Percentiles rank a stretch among this genome's conserved stretches.
Evolutionary conservation across 1,139 yeast genomes (phyloP).

Genomic region (Kodamaea ohmeri): DNA sequence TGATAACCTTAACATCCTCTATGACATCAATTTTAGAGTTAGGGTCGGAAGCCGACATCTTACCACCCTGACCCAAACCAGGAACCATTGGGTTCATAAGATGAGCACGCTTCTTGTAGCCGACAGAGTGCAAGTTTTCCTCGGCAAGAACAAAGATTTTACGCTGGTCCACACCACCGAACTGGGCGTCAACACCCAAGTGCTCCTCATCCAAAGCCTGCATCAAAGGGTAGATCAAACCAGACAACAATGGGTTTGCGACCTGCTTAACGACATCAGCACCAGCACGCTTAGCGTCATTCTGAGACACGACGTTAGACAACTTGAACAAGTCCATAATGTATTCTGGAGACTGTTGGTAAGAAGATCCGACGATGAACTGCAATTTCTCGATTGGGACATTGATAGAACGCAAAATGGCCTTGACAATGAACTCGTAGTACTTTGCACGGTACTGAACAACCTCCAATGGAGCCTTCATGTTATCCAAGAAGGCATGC

Average conservation of each 20-base stretch:
- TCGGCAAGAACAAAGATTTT: constrained; percentile 97
- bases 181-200: constrained; percentile 87
- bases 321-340: constrained; percentile 86
- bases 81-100: constrained; percentile 99
- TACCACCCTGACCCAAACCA: constrained; percentile 94
- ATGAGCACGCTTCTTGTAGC: constrained; percentile 97
- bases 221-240: constrained; percentile 96
- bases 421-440: constrained; percentile 79
- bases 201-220: constrained; percentile 96
- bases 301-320: constrained; percentile 81
- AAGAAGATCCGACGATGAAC: constrained; percentile 84
- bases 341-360: constrained; percentile 75
- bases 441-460: constrained; percentile 86
- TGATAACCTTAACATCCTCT: constrained; percentile 83
- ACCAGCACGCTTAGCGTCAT: constrained; percentile 98
- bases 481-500: constrained; percentile 95
- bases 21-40: constrained; percentile 91
- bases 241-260: constrained; percentile 86
- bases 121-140: constrained; percentile 80
- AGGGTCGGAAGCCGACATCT: constrained; percentile 99
- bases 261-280: constrained; percentile 99
- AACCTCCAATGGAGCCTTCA: constrained; percentile 96
- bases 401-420: constrained; percentile 79
- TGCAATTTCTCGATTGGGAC: constrained; percentile 87
- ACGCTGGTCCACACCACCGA: constrained; percentile 99